phyloP scores from a whole-genome alignment of 2,329 filamentous ascomycete genomes.

The Aspergillus glaucus region DNA sequence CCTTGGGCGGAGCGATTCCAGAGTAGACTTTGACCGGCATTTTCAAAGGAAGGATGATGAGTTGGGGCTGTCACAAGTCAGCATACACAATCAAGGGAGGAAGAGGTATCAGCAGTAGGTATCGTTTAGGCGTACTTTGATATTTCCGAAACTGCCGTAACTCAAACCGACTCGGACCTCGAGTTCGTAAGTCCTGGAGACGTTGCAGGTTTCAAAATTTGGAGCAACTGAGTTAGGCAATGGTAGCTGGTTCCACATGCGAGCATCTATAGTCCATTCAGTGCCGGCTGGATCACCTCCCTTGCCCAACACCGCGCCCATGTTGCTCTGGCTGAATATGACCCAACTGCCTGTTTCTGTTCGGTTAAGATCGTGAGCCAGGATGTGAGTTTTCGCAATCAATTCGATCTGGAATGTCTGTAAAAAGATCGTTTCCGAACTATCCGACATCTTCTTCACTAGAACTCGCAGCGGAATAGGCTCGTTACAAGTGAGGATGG shows the following conservation, averaged over 20 bases:
- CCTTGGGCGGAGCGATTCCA: constrained; percentile 73
- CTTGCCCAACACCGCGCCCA: constrained; percentile 64
- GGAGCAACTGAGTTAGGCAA: constrained; percentile 84
- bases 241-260: constrained; percentile 64
- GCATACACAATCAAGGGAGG: constrained; percentile 2
- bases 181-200: constrained; percentile 73
- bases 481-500: constrained; percentile 83
- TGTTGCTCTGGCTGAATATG: constrained; percentile 63
- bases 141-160: constrained; percentile 57
- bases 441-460: constrained; percentile 66
- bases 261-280: constrained; percentile 63
- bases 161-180: constrained; percentile 73
- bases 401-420: constrained; percentile 76
- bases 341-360: constrained; percentile 70
- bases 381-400: constrained; percentile 70
- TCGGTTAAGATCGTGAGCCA: constrained; percentile 67
- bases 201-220: constrained; percentile 82
- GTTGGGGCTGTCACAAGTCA: constrained; percentile 52
- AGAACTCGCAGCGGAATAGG: constrained; percentile 75
- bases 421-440: constrained; percentile 65
- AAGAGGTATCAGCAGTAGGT: neutral
- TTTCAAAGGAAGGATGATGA: constrained; percentile 69
- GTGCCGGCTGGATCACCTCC: constrained; percentile 53
- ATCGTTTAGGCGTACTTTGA: constrained; percentile 38
- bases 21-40: constrained; percentile 79